Base-by-base conservation (phyloP, 352 stramenopile species). In the Phytophthora boehmeriae region DNA sequence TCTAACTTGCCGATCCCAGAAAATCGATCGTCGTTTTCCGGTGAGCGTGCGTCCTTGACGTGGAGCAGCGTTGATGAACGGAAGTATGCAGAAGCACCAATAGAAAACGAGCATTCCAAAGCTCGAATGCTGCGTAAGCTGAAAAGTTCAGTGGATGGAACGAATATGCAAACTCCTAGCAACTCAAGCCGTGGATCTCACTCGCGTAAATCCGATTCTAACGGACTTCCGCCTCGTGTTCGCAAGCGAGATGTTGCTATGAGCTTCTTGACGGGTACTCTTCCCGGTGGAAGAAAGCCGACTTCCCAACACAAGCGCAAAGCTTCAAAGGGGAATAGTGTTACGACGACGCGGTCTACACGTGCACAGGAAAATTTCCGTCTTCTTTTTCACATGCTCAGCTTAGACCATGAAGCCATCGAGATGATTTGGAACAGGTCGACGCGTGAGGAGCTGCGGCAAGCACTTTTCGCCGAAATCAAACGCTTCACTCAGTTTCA, bases 391-490 rank as follows among this genome's bases (percentile, higher is more conserved):
- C 90, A 97, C 71, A 92, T 97, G 61, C 76, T 98, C 4, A 86
- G 76, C n/a, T 67, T 95, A 53, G 92, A 98, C 50, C 94, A 98
- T 63, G 76, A 93, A 44, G 70, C 86, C 2, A 82, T 97, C 6
- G 92, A 98, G 59, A 70, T 98, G 46, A 95, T 98, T 56, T 99
- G 96, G 96, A 98, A 95, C 61, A 74, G 88, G 23, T 67, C 83
- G 51, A 98, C 93, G 1, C 75, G 95, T 20, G 76, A 84, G 8
- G 95, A 98, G 58, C 78, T 99, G 39, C 86, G 89, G 8, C 79
- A 69, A 42, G 82, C 88, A 23, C 70, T 99, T 28, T 77, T 94
- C 19, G 52, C 71, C 19, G 89, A 93, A 59, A 92, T 98, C 54
- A 75, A 97, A 49, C 61, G 68, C 8, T 93, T 98, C 49, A 83